Base-by-base conservation (phyloP, 371 early-diverging fungal genomes). In the Mucor indicus region DNA sequence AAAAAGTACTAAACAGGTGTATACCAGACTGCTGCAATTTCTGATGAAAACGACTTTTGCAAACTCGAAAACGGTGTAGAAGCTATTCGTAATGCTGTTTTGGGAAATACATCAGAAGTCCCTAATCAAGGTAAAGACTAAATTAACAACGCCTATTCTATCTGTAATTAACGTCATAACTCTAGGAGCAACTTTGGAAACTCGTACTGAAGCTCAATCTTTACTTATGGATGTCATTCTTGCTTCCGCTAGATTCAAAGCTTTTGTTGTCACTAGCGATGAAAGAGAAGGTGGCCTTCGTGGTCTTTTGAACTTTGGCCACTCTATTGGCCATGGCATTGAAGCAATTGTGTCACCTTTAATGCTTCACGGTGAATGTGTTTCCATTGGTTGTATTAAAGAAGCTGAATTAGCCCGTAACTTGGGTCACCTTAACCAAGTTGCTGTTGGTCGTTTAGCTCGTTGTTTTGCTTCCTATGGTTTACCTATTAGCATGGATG, bases 241-340 rank as follows among this genome's bases (percentile, higher is more conserved):
- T 40, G 92, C 89, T 24, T 92, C 95, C 3, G 95, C 85, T 24
- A 70, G 84, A 8, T 92, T 95, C 68, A 98, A 98, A 69, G 96
- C 98, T 0, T 79, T 89, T 47, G 93, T 98, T 11, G 98, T 96
- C 13, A 95, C 96, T 0, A 79, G 84, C 32, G 98, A 98, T 69
- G 98, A 96, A 71, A 86, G 93, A 52, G 98, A 98, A 70, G 84
- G 89, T 19, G 97, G 96, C 9, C 76, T 98, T 60, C 89, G 98
- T 37, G 94, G 95, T 21, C 69, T 98, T 37, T 84, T 98, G 45
- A 98, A 98, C 64, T 98, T 95, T 80, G 98, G 98, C 4, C 98
- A 98, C 67, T 85, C 95, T 2, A 84, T 98, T 49, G 98, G 98
- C 24, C 98, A 98, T 45, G 98, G 95, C 33, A 90, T 95, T 46